Evolutionary conservation across 2,329 filamentous ascomycete genomes (phyloP).

Genomic region (Neocucurbitaria cava): DNA sequence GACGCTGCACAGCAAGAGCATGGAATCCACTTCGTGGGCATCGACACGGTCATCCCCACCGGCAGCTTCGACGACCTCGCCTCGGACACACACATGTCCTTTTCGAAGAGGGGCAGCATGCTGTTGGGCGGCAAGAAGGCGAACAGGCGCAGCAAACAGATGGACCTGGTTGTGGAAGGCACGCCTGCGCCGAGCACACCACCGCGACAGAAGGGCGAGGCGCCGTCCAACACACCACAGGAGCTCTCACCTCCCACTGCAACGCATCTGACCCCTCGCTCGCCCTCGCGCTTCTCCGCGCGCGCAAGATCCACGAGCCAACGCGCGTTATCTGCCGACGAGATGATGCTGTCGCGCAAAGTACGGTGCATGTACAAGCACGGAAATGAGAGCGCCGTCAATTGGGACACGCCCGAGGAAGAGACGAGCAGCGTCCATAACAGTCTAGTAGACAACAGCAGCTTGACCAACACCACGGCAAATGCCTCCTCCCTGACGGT

Average conservation of each 20-base stretch:
- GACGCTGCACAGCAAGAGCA: conserved; percentile 11
- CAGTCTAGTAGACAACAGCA: conserved; percentile 36
- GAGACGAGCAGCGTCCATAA: conserved; percentile 24
- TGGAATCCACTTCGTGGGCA: conserved; percentile 52
- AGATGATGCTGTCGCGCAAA: conserved; percentile 67
- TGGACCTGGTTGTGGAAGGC: conserved; percentile 31
- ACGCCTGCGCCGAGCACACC: conserved; percentile 21
- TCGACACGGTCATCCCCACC: conserved; percentile 64
- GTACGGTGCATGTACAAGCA: conserved; percentile 70
- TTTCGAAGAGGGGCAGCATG: conserved; percentile 67
- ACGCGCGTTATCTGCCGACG: conserved; percentile 67
- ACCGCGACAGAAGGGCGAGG: conserved; percentile 20
- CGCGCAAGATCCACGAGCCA: conserved; percentile 44
- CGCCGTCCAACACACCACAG: conserved; percentile 20
- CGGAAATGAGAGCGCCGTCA: conserved; percentile 62
- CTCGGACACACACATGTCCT: conserved; percentile 60
- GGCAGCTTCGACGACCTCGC: conserved; percentile 61
- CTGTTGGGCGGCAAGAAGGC: conserved; percentile 62
- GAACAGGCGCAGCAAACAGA: conserved; percentile 43
- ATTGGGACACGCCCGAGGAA: conserved; percentile 47
- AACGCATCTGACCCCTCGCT: conserved; percentile 36
- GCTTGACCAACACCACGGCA: conserved; percentile 25
- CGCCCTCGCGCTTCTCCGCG: conserved; percentile 47
- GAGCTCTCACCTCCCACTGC: conserved; percentile 32
- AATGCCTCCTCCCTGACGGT: conserved; percentile 40